Percentiles rank a stretch among this genome's conserved stretches.
These are phyloP conservation scores for Stenogyne calaminthoides DNA, from an alignment of 305 asterid species.

Conservation along the genomic window DNA sequence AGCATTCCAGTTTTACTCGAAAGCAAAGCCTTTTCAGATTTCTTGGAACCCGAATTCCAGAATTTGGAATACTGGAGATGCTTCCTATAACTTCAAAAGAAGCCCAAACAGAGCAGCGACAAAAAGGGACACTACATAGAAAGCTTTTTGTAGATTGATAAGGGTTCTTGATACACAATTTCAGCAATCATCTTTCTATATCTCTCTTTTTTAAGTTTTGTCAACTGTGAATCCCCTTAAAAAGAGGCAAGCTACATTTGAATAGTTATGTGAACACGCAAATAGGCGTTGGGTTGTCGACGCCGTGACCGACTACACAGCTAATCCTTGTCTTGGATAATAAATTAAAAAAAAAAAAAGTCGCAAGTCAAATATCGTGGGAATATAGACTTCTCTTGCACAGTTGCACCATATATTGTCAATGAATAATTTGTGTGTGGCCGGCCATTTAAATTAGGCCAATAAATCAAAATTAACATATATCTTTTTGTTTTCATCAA, in stretches of 20 bases:
- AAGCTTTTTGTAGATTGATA: constrained; percentile 38
- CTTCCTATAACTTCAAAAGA: constrained; percentile 52
- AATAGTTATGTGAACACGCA: not conserved
- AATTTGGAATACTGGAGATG: constrained; percentile 72
- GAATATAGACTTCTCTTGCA: no score
- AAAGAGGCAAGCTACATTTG: not conserved
- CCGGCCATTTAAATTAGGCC: no score
- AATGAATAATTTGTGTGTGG: no score
- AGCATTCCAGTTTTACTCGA: constrained; percentile 61
- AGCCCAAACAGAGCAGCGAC: constrained; percentile 32
- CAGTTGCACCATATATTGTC: no score
- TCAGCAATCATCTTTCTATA: constrained; percentile 28
- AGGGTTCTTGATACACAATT: constrained; percentile 43
- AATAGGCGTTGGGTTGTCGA: not conserved
- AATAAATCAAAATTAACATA: no score
- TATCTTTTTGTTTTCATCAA: no score
- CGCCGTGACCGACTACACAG: not conserved
- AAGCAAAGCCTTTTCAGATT: constrained; percentile 13
- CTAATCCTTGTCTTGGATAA: no score
- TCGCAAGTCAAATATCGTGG: no score
- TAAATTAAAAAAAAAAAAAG: no score
- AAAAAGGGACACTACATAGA: constrained; percentile 29
- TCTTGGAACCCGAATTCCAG: constrained; percentile 42
- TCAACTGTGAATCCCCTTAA: not conserved
- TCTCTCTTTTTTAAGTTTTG: not conserved